Evolutionary conservation across 2,329 filamentous ascomycete genomes (phyloP), one percentile per base, ranked within the genome.

Genomic region (Chalaropsis thielavioides): DNA sequence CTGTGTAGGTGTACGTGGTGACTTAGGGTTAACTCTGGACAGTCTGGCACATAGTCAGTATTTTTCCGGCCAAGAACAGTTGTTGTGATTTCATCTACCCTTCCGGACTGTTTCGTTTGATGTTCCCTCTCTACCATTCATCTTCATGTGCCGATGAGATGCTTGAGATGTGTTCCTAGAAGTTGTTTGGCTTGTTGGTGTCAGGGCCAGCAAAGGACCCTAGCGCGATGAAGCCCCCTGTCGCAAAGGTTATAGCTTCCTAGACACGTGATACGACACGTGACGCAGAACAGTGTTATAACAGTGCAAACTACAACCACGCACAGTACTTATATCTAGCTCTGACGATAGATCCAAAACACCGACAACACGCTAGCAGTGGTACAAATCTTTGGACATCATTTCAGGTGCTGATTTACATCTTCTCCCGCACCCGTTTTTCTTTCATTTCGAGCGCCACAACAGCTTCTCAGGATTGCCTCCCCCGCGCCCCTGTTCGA

Each of bases 161-260:
- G n/a, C 54, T 58, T 38, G 8, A 38, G 24, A 10, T 10, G 24
- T 58, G 54, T 58, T 58, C 54, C 54, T 58, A 27, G 38, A 58
- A 38, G 54, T 17, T 19, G 54, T n/a, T 19, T 58, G 54, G 10
- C 27, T 58, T 27, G 54, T 58, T 58, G 38, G 54, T 58, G 54
- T 38, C 31, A n/a, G 27, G 54, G 31, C 54, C 54, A 58, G 7
- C 54, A 58, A 58, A 58, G 54, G 54, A 58, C 54, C 54, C 54
- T 38, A 27, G 54, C 27, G 54, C 38, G n/a, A 38, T 8, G 17
- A 31, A 31, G 31, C 17, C 54, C 51, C 54, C 54, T 58, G 54
- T 58, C 17, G n/a, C 15, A 58, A 19, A 58, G 54, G 54, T 27
- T 35, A 58, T 58, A 58, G 54, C 54, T 58, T 38, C 54, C 0